Conservation (phyloP, 805 yeast species). For the Blastobotrys peoriensis region DNA sequence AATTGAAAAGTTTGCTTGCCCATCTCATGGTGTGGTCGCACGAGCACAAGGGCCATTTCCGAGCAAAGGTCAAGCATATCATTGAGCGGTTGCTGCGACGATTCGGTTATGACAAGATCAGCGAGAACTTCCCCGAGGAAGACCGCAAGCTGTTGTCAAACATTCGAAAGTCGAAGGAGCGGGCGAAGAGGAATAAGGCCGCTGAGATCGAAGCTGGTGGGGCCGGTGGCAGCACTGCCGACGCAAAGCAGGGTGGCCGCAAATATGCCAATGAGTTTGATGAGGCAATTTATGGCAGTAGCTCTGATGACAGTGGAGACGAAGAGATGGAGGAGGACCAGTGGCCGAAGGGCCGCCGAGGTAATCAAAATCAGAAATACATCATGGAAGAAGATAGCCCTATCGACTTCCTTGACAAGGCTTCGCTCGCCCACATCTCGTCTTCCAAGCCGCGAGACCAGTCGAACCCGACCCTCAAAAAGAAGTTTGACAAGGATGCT, state of each 20-base stretch:
- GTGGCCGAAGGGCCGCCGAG: slow-evolving; percentile 4
- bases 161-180: slow-evolving; percentile 77
- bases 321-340: slow-evolving; percentile 26
- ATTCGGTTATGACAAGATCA: slow-evolving; percentile 84
- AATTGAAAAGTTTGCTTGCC: slow-evolving; percentile 66
- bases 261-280: slow-evolving; percentile 80
- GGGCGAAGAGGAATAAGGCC: slow-evolving; percentile 69
- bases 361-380: slow-evolving; percentile 40
- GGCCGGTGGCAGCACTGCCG: slow-evolving; percentile 25
- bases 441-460: slow-evolving; percentile 71
- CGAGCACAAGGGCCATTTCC: slow-evolving; percentile 93
- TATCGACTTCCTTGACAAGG: slow-evolving; percentile 79
- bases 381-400: slow-evolving; percentile 78
- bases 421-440: slow-evolving; percentile 80
- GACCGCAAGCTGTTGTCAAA: slow-evolving; percentile 78
- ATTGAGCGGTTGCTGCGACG: slow-evolving; percentile 86
- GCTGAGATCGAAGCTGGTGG: slow-evolving; percentile 33
- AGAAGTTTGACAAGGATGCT: slow-evolving; percentile 41
- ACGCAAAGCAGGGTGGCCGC: slow-evolving; percentile 16
- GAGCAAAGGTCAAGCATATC: slow-evolving; percentile 85
- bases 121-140: slow-evolving; percentile 79
- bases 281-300: slow-evolving; percentile 77
- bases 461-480: slow-evolving; percentile 13
- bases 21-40: slow-evolving; percentile 88
- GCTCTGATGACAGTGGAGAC: slow-evolving; percentile 53